Evolutionary conservation across 2,329 filamentous ascomycete genomes (phyloP), one percentile per base, ranked within the genome.

Genomic region (Sodiomyces alkalinus): DNA sequence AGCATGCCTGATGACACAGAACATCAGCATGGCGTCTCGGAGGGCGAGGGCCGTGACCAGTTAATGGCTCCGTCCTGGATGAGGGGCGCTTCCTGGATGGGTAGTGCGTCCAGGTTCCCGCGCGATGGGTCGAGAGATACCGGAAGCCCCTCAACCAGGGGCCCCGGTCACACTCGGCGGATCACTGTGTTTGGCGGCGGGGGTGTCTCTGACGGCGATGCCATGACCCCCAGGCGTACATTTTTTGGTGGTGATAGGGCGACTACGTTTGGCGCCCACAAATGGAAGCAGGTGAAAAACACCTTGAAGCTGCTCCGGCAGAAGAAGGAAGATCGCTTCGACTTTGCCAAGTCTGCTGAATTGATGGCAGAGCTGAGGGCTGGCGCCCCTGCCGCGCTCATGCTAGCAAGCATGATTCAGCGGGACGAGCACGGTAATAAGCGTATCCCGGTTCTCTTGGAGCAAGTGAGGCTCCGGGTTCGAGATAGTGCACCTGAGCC

Each of bases 361-460:
- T 63, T 98, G 26, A 87, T 98, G 70, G 90, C 90, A 2, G 90
- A 98, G 52, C 61, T 98, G 20, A 71, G 90, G 27, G 92, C 90
- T 23, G 90, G 85, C 30, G 83, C 86, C 2, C 90, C 90, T 4
- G 90, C 90, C 15, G 90, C 87, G 13, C 61, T 98, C 33, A 92
- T 98, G 53, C 60, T 98, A 29, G 90, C 90, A 6, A 94, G 86
- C 46, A 94, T 96, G 81, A 90, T 96, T 42, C 90, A 96, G 55
- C 71, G 90, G 32, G 90, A 98, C 42, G 90, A 98, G 52, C 82
- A 94, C 43, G 85, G 87, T 27, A 90, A 92, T 53, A 90, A 82
- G 55, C 75, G 86, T 33, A 93, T 98, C 32, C 90, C 90, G 0
- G 85, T 98, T 29, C 68, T 98, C 4, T 66, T 98, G 6, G 90